phyloP scores from a whole-genome alignment of 768 basidiomycete species.

The Suillus brevipes region DNA sequence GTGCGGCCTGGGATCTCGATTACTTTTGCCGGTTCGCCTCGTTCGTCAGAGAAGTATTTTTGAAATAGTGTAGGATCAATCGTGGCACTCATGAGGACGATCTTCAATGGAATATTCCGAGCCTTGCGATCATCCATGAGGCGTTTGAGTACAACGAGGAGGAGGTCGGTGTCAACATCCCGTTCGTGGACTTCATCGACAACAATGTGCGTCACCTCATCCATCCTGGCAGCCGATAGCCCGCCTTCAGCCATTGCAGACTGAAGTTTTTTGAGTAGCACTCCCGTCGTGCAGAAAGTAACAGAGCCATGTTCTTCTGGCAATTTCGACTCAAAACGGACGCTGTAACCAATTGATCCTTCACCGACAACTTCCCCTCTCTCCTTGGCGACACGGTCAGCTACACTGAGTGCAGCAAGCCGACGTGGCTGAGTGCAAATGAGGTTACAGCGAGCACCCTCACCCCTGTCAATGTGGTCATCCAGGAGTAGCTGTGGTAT shows the following conservation, averaged over 20 bases:
- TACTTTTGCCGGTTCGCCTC: slow-evolving; percentile 61
- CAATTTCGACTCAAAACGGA: slow-evolving; percentile 81
- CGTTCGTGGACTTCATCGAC: slow-evolving; percentile 98
- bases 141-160: slow-evolving; percentile 87
- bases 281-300: slow-evolving; percentile 91
- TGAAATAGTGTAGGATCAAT: slow-evolving; percentile 91
- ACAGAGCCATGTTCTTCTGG: slow-evolving; percentile 82
- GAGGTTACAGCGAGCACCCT: slow-evolving; percentile 85
- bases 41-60: slow-evolving; percentile 73
- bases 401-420: slow-evolving; percentile 88
- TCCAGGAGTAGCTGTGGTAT: slow-evolving; percentile 92
- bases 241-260: slow-evolving; percentile 55
- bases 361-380: slow-evolving; percentile 70
- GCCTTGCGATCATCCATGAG: slow-evolving; percentile 72
- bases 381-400: slow-evolving; percentile 88
- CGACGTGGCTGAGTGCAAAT: slow-evolving; percentile 93
- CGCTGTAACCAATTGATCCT: slow-evolving; percentile 82
- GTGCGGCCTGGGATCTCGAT: slow-evolving; percentile 89
- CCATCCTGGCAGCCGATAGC: slow-evolving; percentile 44
- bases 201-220: slow-evolving; percentile 84
- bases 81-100: slow-evolving; percentile 95
- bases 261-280: slow-evolving; percentile 87
- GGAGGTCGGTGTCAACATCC: slow-evolving; percentile 88
- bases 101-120: slow-evolving; percentile 71
- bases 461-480: slow-evolving; percentile 70